Percentiles rank a stretch among this genome's conserved stretches.
Conservation (phyloP, 2,329 filamentous ascomycete species). For the Amylocarpus encephaloides region DNA sequence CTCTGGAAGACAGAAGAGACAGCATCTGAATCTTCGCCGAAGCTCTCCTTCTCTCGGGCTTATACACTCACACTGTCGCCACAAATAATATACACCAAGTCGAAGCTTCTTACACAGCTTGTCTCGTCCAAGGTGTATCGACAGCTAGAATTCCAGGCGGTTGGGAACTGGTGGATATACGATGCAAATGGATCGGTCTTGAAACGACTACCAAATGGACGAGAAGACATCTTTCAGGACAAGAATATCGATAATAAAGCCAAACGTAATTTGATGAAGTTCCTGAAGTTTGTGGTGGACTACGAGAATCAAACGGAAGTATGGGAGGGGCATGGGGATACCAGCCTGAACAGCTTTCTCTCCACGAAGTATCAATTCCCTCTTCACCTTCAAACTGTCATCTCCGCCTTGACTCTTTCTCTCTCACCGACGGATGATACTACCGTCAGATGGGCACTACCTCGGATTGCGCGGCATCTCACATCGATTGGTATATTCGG, state of each 20-base stretch:
- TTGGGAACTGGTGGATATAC: slow-evolving; percentile 87
- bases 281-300: slow-evolving; percentile 78
- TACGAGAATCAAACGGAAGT: slow-evolving; percentile 54
- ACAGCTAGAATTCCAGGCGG: slow-evolving; percentile 87
- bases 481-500: slow-evolving; percentile 84
- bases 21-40: slow-evolving; percentile 31
- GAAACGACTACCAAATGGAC: slow-evolving; percentile 73
- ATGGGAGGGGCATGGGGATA: slow-evolving; percentile 53
- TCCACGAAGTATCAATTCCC: slow-evolving; percentile 61
- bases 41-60: slow-evolving; percentile 58
- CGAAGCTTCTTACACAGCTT: slow-evolving; percentile 67
- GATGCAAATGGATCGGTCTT: slow-evolving; percentile 36
- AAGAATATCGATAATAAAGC: slow-evolving; percentile 68
- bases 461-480: slow-evolving; percentile 70
- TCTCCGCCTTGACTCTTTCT: slow-evolving; percentile 68
- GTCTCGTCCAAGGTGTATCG: slow-evolving; percentile 85
- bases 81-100: slow-evolving; percentile 79
- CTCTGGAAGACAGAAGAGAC: slow-evolving; percentile 23
- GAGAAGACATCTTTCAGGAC: slow-evolving; percentile 86
- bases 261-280: slow-evolving; percentile 87
- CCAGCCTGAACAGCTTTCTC: slow-evolving; percentile 53
- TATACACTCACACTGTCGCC: slow-evolving; percentile 83
- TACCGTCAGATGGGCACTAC: slow-evolving; percentile 59
- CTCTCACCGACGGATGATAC: slow-evolving; percentile 48
- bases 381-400: slow-evolving; percentile 54